Percentiles rank a stretch among this genome's conserved stretches.
Conservation (phyloP, 2,329 filamentous ascomycete species). For the Ramularia collo-cygni region DNA sequence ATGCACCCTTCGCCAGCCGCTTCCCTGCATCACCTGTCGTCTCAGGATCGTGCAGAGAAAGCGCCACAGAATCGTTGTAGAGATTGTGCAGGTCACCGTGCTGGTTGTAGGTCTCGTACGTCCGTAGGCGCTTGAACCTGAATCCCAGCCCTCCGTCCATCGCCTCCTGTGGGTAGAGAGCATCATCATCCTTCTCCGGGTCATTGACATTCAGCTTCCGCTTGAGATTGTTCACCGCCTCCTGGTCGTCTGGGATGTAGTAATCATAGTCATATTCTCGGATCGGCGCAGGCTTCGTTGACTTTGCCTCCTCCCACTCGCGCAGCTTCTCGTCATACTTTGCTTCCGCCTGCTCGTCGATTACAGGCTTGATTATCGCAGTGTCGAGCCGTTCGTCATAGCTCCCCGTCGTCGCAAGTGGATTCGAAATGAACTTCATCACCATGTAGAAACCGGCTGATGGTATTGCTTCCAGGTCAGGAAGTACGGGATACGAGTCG, state of each 20-base stretch:
- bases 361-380: constrained; percentile 48
- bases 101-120: constrained; percentile 55
- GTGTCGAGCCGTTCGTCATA: constrained; percentile 56
- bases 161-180: constrained; percentile 42
- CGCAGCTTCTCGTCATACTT: constrained; percentile 44
- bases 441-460: constrained; percentile 53
- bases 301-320: constrained; percentile 44
- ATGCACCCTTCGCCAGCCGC: constrained; percentile 47
- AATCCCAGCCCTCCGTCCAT: constrained; percentile 36
- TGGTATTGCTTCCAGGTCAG: constrained; percentile 54
- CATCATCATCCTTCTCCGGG: constrained; percentile 47
- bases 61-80: constrained; percentile 49
- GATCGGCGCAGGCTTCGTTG: constrained; percentile 44
- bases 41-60: constrained; percentile 51
- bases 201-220: constrained; percentile 50
- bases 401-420: constrained; percentile 41
- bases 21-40: constrained; percentile 31
- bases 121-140: constrained; percentile 51
- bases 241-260: constrained; percentile 48
- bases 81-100: constrained; percentile 44
- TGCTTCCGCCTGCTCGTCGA: constrained; percentile 40
- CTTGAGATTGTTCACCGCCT: constrained; percentile 46
- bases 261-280: constrained; percentile 54
- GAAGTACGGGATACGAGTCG: constrained; percentile 54
- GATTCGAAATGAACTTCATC: constrained; percentile 56